Evolutionary conservation across 306 rosid species (phyloP).

Genomic region (Inga laurina): DNA sequence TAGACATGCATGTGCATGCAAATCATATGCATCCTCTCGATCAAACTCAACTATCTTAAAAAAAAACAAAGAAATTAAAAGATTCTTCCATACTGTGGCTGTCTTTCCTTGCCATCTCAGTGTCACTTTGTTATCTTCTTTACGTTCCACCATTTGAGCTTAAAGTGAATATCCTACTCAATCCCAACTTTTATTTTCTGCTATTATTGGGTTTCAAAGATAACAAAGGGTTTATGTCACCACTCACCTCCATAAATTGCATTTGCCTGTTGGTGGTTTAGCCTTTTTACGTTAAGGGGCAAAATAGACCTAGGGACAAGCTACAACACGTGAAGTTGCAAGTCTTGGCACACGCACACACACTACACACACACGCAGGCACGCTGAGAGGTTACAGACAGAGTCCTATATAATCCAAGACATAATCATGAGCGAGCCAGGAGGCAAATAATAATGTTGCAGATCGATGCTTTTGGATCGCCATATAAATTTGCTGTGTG

Average conservation of each 20-base stretch:
- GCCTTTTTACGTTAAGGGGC: neutral
- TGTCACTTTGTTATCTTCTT: conserved; percentile 13
- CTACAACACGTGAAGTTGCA: neutral
- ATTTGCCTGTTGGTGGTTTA: neutral
- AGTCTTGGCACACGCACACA: neutral
- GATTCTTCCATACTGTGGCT: conserved; percentile 1
- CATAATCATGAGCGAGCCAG: neutral
- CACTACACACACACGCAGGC: neutral
- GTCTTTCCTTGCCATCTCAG: conserved; percentile 21
- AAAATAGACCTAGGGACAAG: neutral
- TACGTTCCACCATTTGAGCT: conserved; percentile 1
- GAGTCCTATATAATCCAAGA: neutral
- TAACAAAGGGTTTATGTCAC: conserved; percentile 3
- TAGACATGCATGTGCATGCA: neutral
- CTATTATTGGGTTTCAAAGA: neutral
- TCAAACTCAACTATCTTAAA: neutral
- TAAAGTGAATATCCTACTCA: conserved; percentile 29
- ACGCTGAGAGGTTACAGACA: conserved; percentile 6
- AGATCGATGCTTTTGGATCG: neutral
- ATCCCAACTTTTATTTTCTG: conserved; percentile 1
- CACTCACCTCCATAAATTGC: neutral
- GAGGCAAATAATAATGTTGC: neutral
- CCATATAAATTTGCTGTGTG: neutral
- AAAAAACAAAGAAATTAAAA: neutral
- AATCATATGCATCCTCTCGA: neutral